A percentile compares a stretch with the other conserved stretches of the same genome.
These are phyloP conservation scores for Phytophthora sojae DNA, from an alignment of 352 stramenopile species.

Conservation along the genomic window DNA sequence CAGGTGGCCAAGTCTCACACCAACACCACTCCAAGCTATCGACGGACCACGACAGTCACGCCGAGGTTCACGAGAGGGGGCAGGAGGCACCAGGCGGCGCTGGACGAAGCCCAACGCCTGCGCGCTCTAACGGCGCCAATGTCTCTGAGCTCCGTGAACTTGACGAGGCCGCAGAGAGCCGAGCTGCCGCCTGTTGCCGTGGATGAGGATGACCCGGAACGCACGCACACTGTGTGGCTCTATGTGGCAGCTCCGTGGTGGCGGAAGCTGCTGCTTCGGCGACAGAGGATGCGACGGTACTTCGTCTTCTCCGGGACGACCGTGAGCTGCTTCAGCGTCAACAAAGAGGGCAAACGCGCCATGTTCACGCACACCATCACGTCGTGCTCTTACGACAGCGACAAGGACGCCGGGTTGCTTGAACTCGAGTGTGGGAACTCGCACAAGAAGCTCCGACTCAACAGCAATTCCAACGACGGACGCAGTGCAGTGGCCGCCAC, in stretches of 20 bases:
- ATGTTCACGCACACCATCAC: slow-evolving; percentile 39
- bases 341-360: slow-evolving; percentile 53
- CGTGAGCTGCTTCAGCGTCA: slow-evolving; percentile 62
- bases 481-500: slow-evolving; percentile 18
- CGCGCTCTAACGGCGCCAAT: slow-evolving; percentile 31
- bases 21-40: neutral
- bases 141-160: slow-evolving; percentile 4
- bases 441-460: slow-evolving; percentile 31
- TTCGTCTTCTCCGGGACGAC: slow-evolving; percentile 52
- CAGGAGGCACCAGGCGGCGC: slow-evolving; percentile 3
- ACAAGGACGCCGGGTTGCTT: slow-evolving; percentile 8
- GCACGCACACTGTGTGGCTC: slow-evolving; percentile 43
- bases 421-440: slow-evolving; percentile 29
- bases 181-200: slow-evolving; percentile 20
- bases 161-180: neutral
- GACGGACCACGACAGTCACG: slow-evolving; percentile 18
- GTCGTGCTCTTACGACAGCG: slow-evolving; percentile 30
- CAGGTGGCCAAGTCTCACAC: slow-evolving; percentile 40
- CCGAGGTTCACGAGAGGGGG: slow-evolving; percentile 10
- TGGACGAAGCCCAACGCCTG: slow-evolving; percentile 20
- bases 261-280: slow-evolving; percentile 27
- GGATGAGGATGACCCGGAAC: slow-evolving; percentile 31
- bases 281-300: slow-evolving; percentile 33
- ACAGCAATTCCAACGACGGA: slow-evolving; percentile 14
- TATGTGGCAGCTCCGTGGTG: slow-evolving; percentile 53